Conservation (phyloP, 352 stramenopile genomes). For the Globisporangium nunn region DNA sequence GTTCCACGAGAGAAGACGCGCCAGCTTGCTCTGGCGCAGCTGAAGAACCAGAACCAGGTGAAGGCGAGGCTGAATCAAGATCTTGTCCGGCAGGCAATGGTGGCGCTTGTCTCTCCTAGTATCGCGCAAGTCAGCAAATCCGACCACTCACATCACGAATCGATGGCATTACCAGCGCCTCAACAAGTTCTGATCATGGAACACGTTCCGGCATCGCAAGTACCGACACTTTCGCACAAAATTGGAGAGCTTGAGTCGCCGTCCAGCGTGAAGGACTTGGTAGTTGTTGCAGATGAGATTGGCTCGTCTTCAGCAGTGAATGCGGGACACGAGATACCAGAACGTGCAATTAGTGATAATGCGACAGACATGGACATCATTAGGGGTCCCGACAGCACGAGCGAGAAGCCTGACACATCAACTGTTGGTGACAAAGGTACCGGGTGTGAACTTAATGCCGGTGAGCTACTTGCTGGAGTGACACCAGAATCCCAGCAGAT, state of each 20-base stretch:
- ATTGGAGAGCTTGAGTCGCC: neutral
- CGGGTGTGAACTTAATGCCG: neutral
- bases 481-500: neutral
- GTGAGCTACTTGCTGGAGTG: neutral
- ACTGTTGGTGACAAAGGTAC: no score
- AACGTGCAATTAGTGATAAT: neutral
- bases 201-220: neutral
- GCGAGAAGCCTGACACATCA: no score
- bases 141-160: neutral
- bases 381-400: no score
- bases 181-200: neutral
- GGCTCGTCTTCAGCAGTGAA: neutral
- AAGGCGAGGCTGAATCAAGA: constrained; percentile 39
- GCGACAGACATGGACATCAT: neutral
- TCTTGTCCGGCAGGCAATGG: constrained; percentile 49
- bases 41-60: constrained; percentile 22
- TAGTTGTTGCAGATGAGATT: neutral
- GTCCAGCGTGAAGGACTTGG: neutral
- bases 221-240: neutral
- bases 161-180: neutral
- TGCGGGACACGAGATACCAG: neutral
- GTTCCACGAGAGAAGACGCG: constrained; percentile 42
- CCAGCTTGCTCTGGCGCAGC: constrained; percentile 31
- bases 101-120: constrained; percentile 6
- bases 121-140: neutral